phyloP scores from a whole-genome alignment of 2,329 filamentous ascomycete genomes.

The Beauveria asiatica region DNA sequence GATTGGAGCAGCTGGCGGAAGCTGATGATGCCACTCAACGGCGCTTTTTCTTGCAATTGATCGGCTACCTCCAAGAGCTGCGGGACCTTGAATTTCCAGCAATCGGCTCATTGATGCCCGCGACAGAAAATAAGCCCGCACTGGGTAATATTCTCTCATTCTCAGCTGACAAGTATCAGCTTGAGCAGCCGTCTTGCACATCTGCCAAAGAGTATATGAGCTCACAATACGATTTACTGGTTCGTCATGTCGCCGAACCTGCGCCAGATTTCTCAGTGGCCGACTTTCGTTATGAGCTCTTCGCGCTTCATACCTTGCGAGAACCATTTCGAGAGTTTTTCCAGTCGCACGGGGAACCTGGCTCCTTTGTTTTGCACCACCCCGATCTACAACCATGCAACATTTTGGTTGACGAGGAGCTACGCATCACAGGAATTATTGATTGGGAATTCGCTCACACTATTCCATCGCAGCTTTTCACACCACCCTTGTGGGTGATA shows the following conservation, averaged over 20 bases:
- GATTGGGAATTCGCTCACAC: not conserved
- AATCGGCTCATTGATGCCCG: not conserved
- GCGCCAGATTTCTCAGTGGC: not conserved
- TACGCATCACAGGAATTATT: not conserved
- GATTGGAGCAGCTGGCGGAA: not conserved
- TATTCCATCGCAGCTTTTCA: not conserved
- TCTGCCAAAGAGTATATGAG: not conserved
- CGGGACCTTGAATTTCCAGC: not conserved
- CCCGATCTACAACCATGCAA: not conserved
- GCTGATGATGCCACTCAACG: not conserved
- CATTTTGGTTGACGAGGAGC: not conserved
- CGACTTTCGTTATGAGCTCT: not conserved
- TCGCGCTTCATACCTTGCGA: not conserved
- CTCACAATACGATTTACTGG: not conserved
- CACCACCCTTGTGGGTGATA: not conserved
- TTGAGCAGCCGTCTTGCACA: not conserved
- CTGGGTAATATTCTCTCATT: not conserved
- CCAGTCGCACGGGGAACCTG: not conserved
- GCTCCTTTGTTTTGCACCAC: not conserved
- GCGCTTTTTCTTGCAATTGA: not conserved
- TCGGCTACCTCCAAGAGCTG: not conserved
- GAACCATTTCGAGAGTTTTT: not conserved
- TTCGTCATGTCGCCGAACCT: not conserved
- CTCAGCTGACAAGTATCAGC: not conserved
- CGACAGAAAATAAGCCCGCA: not conserved